Evolutionary conservation across 805 yeast species (phyloP), one percentile per base, ranked within the genome.

Genomic region (Yamadazyma ubonensis): DNA sequence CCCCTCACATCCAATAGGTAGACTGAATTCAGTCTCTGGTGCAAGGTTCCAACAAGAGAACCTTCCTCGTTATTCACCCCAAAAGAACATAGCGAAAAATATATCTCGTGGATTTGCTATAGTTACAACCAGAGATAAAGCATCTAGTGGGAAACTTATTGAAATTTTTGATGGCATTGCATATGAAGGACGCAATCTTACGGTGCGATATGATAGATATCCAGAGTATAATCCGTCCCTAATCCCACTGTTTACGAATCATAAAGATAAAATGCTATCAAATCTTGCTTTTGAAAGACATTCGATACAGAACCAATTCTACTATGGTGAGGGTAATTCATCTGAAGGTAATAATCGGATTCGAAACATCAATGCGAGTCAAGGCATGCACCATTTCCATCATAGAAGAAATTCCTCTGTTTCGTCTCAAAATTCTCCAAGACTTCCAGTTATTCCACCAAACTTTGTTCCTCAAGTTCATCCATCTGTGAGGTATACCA

Each of bases 71-170:
- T 18, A 21, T 18, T 11, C 25, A 6, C 8, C 30, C 3, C 25
- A 18, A 6, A 12, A 29, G 2, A 12, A 26, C 25, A 11, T 19
- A 5, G 15, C 12, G 4, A 36, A 29, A 18, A 42, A 41, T 12
- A 16, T 42, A 41, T 58, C 63, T 22, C 73, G 79, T 50, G 88
- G 89, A 2, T 82, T 78, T 63, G 88, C 87, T 1, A 72, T 82
- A 34, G 85, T 79, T 1, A 67, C 73, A 3, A 79, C 78, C 17
- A 65, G 65, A 1, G 56, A 67, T 27, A 67, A 63, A 22, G 65
- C 58, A 6, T 76, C 75, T 25, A 76, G 84, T 3, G 61, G 62
- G 3, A 61, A 62, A 29, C 67, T 80, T 11, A 79, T 82, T 31
- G 59, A 64, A 18, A 41, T 54, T 29, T 76, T 81, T 49, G 75